Conservation (phyloP, 371 early-diverging fungal genomes). For the Syncephalastrum monosporum region DNA sequence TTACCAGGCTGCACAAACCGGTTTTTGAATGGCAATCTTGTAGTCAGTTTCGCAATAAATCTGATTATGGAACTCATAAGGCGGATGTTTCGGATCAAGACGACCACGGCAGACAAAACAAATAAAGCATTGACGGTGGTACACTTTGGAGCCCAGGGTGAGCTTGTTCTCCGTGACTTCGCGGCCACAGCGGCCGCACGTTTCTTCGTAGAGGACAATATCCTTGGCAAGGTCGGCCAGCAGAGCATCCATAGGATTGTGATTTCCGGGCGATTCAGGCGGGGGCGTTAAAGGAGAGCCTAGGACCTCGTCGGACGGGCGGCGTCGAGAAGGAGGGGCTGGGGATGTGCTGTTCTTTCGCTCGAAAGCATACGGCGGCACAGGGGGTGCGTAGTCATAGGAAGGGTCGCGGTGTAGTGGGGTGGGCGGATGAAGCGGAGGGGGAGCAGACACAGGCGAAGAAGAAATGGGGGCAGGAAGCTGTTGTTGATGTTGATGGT, state of each 20-base stretch:
- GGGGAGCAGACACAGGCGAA: too few relatives aligned
- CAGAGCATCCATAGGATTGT: background rate
- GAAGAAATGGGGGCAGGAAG: background rate
- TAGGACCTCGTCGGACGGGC: too few relatives aligned
- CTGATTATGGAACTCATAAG: slow-evolving; percentile 43
- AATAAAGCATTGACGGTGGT: slow-evolving; percentile 23
- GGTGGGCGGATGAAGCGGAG: too few relatives aligned
- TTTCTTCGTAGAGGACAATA: background rate
- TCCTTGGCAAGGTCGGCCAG: background rate
- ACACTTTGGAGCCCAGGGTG: slow-evolving; percentile 1
- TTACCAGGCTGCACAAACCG: slow-evolving; percentile 46
- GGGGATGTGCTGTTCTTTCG: slow-evolving; percentile 23
- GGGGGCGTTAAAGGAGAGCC: too few relatives aligned
- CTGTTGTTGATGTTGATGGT: background rate
- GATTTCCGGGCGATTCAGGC: background rate
- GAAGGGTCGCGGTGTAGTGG: background rate
- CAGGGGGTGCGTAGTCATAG: slow-evolving; percentile 8
- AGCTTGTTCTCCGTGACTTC: background rate
- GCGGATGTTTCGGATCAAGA: slow-evolving; percentile 12
- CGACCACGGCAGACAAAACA: slow-evolving; percentile 22
- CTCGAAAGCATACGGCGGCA: slow-evolving; percentile 1
- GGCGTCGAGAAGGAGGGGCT: slow-evolving; percentile 15
- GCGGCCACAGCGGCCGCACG: background rate
- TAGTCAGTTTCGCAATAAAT: slow-evolving; percentile 63
- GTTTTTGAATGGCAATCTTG: slow-evolving; percentile 26